Conservation (phyloP, 2,329 filamentous ascomycete species). For the Epichloe glyceriae region DNA sequence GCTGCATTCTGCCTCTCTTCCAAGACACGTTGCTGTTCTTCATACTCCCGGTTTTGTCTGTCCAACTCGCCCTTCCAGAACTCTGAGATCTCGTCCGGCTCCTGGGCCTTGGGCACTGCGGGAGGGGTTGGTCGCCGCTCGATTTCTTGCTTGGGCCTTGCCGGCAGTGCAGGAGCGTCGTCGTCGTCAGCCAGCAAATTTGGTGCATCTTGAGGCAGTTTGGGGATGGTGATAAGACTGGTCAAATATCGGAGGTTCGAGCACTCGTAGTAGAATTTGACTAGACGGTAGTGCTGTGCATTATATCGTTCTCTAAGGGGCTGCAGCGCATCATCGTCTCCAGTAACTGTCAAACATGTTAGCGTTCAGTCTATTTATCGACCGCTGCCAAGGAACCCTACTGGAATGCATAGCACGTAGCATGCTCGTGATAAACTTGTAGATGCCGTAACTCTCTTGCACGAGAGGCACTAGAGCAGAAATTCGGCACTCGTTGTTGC, state of each 20-base stretch:
- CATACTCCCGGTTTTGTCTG: constrained; percentile 86
- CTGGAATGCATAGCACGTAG: constrained; percentile 92
- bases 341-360: constrained; percentile 49
- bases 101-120: constrained; percentile 53
- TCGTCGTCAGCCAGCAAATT: constrained; percentile 80
- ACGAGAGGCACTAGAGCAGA: constrained; percentile 86
- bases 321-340: constrained; percentile 83
- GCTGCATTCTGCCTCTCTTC: constrained; percentile 78
- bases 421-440: constrained; percentile 99
- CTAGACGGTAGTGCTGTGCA: constrained; percentile 88
- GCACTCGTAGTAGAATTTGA: constrained; percentile 98
- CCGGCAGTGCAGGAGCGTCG: constrained; percentile 68
- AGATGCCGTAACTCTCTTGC: constrained; percentile 96
- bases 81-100: constrained; percentile 90
- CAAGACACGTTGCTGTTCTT: constrained; percentile 80
- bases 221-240: constrained; percentile 89
- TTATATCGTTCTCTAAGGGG: constrained; percentile 83
- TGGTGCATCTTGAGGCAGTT: constrained; percentile 85
- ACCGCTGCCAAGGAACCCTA: constrained; percentile 28
- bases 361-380: constrained; percentile 5
- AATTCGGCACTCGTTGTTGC: constrained; percentile 94
- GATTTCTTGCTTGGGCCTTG: constrained; percentile 64
- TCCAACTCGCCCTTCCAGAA: constrained; percentile 95
- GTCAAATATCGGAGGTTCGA: constrained; percentile 95
- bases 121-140: constrained; percentile 57